Conservation (phyloP, 306 rosid genomes). For the Ammopiptanthus mongolicus region DNA sequence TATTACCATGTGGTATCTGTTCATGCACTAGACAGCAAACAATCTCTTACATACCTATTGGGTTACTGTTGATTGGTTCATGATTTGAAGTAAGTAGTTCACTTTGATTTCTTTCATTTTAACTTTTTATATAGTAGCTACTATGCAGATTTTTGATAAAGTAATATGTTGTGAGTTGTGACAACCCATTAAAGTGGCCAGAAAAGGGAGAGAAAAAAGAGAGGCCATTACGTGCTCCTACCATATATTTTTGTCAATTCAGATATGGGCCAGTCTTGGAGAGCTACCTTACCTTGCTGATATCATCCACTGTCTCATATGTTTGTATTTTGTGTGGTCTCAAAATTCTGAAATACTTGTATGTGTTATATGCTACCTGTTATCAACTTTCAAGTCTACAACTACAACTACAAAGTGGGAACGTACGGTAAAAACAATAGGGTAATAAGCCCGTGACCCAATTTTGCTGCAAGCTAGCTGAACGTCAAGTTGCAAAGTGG, state of each 20-base stretch:
- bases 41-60: neutral
- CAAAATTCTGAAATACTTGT: conserved; percentile 2
- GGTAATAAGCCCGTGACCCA: conserved; percentile 28
- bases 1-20: no score
- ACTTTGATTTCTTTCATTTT: neutral
- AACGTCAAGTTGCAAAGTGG: conserved; percentile 4
- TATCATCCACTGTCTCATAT: conserved; percentile 15
- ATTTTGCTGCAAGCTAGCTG: conserved; percentile 13
- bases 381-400: neutral
- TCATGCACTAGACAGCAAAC: no score
- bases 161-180: neutral
- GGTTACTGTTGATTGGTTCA: neutral
- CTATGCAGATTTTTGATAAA: neutral
- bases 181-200: neutral
- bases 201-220: neutral
- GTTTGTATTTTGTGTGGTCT: neutral
- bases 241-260: neutral
- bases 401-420: neutral
- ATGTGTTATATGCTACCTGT: neutral
- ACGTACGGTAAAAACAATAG: neutral
- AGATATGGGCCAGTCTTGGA: conserved; percentile 12
- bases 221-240: neutral
- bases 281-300: neutral
- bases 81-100: neutral
- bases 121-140: no score